Conservation (phyloP, 352 stramenopile genomes). For the Pythium dissimile region DNA sequence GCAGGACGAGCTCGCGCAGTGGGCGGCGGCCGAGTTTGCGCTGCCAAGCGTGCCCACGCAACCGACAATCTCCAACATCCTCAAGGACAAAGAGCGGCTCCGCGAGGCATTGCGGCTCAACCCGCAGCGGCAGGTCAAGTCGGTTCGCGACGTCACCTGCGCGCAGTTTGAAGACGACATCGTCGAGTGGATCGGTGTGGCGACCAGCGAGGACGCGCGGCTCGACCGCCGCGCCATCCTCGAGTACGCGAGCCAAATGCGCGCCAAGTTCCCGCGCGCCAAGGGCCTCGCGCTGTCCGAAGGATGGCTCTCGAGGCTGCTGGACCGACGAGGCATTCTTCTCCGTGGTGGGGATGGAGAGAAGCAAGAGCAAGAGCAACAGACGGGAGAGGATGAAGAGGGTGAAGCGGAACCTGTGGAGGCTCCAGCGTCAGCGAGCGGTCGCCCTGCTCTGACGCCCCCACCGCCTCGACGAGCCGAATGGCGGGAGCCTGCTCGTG, state of each 20-base stretch:
- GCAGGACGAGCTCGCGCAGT: conserved; percentile 15
- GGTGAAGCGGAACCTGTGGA: not conserved
- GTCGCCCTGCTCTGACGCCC: too few relatives aligned
- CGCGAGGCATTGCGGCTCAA: conserved; percentile 10
- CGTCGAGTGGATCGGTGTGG: not conserved
- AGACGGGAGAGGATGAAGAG: not conserved
- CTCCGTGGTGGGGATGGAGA: not conserved
- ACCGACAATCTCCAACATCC: conserved; percentile 18
- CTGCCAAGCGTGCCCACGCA: conserved; percentile 13
- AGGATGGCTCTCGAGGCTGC: conserved; percentile 8
- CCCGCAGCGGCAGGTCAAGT: conserved; percentile 9
- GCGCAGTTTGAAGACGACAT: conserved; percentile 2
- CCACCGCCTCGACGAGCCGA: too few relatives aligned
- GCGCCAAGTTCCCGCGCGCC: not conserved
- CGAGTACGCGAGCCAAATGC: not conserved
- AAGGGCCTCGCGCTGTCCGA: conserved; percentile 9
- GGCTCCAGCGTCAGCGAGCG: too few relatives aligned
- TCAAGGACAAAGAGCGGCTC: conserved; percentile 14
- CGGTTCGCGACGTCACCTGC: conserved; percentile 8
- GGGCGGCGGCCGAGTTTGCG: conserved; percentile 8
- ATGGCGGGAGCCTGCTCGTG: too few relatives aligned
- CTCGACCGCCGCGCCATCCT: not conserved
- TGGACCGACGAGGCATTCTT: not conserved
- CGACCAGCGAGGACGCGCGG: not conserved
- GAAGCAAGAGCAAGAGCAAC: not conserved